Base-by-base conservation (phyloP, 208 protist genomes). In the Leishmania arabica region DNA sequence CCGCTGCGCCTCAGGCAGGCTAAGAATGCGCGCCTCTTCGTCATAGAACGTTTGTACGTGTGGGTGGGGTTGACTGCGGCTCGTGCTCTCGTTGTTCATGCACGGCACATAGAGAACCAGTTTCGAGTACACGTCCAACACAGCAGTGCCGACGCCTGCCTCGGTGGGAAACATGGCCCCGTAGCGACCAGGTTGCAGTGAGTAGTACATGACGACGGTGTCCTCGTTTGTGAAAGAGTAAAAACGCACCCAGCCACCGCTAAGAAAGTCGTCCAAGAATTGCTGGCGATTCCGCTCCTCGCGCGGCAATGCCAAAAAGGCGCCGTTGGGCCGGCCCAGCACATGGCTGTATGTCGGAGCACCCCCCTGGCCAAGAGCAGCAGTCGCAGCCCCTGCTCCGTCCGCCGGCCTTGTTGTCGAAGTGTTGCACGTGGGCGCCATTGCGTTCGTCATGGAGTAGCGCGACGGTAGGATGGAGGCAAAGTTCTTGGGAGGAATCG, bases 31-130 rank as follows among this genome's bases (percentile, higher is more conserved):
- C 31, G 90, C 89, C 81, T 97, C 94, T 65, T 97, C 94, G 65
- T 96, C 90, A 80, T 94, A 97, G 79, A 95, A 97, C 19, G 92
- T 97, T 76, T 95, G 90, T 47, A 97, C 94, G 82, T 97, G 91
- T 47, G 94, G 92, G 78, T 97, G 94, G 13, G 92, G 91, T 78
- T 97, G 91, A 65, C 72, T 95, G n/a, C 94, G 88, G 66, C 90
- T 94, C 21, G 90, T 93, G 73, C 88, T 95, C 80, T 97, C 92
- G 76, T 94, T 96, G 84, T 91, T 94, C 89, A 96, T 93, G 80
- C 89, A 90, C 9, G 92, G 92, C 58, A 97, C 94, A 85, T 97
- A 95, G 65, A 97, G 79, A 17, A 97, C 90, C 27, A 96, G 75
- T 76, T 93, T 93, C 17, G 91, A 93, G 90, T 95, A 85, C 37